phyloP scores from a whole-genome alignment of 1,139 yeast species.

The Blastobotrys petasosporus region DNA sequence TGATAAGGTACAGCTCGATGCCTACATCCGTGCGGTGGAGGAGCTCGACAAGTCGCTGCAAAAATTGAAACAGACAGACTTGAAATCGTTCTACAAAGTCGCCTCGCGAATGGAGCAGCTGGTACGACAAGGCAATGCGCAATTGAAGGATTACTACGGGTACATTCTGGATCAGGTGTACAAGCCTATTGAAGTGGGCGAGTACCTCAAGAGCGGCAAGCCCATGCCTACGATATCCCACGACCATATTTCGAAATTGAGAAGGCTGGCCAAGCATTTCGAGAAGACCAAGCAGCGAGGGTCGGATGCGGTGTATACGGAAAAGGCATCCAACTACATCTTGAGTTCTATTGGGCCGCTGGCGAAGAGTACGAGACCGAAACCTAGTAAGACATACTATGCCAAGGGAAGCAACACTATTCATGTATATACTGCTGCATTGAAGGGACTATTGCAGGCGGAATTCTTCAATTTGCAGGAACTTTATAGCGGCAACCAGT shows the following conservation, averaged over 20 bases:
- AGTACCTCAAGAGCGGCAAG: slow-evolving; percentile 15
- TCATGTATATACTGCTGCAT: slow-evolving; percentile 47
- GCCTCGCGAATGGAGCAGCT: slow-evolving; percentile 26
- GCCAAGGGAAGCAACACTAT: slow-evolving; percentile 63
- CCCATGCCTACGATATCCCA: slow-evolving; percentile 22
- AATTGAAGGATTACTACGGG: slow-evolving; percentile 23
- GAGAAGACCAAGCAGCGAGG: slow-evolving; percentile 34
- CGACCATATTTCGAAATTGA: slow-evolving; percentile 15
- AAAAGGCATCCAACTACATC: slow-evolving; percentile 44
- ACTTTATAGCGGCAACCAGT: slow-evolving; percentile 19
- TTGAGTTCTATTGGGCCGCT: slow-evolving; percentile 39
- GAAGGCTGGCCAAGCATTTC: slow-evolving; percentile 21
- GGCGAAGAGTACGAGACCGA: slow-evolving; percentile 38
- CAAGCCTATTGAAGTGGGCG: slow-evolving; percentile 24
- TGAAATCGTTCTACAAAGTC: slow-evolving; percentile 29
- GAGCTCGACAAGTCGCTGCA: slow-evolving; percentile 23
- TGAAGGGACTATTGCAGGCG: slow-evolving; percentile 40
- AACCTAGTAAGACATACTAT: slow-evolving; percentile 40
- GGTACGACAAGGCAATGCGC: slow-evolving; percentile 22
- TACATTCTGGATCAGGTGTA: slow-evolving; percentile 20
- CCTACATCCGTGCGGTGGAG: slow-evolving; percentile 22
- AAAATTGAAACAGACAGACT: slow-evolving; percentile 24
- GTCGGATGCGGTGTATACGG: slow-evolving; percentile 42
- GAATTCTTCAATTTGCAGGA: slow-evolving; percentile 20
- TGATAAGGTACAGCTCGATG: slow-evolving; percentile 20